A percentile compares a stretch with the other conserved stretches of the same genome.
These are phyloP conservation scores for Dissophora ornata DNA, from an alignment of 192 early-diverging fungal species.

Conservation along the genomic window DNA sequence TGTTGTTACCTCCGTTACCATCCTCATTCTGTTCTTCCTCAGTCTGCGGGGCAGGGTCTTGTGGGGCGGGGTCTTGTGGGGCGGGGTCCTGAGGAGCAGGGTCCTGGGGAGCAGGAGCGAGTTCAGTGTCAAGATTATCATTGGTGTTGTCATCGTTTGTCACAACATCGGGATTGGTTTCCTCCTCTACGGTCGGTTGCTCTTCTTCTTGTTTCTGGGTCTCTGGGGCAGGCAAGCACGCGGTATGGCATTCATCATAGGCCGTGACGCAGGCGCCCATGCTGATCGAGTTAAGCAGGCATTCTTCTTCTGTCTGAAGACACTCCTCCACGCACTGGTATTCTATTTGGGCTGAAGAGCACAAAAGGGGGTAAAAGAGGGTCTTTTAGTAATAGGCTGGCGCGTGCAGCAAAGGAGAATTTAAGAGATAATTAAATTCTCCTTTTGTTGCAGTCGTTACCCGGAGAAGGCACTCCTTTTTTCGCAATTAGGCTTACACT, in stretches of 20 bases:
- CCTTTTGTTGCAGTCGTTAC: no score
- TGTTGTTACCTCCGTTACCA: conserved; percentile 1
- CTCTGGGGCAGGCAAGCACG: conserved; percentile 7
- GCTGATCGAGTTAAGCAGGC: conserved; percentile 24
- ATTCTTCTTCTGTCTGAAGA: conserved; percentile 22
- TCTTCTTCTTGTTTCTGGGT: background rate
- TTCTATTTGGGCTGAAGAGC: background rate
- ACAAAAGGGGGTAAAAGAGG: background rate
- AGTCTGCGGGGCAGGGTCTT: no score
- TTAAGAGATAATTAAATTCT: no score
- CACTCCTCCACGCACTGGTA: conserved; percentile 32
- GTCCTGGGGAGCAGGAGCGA: background rate
- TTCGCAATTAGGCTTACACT: conserved; percentile 17
- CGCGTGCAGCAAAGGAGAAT: no score
- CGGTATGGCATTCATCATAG: conserved; percentile 25
- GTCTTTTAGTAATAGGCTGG: background rate
- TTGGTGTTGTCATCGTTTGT: conserved; percentile 7
- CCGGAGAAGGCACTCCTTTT: no score
- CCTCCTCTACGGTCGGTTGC: background rate
- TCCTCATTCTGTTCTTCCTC: background rate
- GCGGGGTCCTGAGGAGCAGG: background rate
- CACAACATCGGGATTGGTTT: background rate
- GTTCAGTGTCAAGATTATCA: background rate
- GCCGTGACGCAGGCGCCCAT: conserved; percentile 8
- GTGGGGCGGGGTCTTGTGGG: background rate